phyloP scores from a whole-genome alignment of 192 early-diverging fungal species.

The Dissophora globulifera region DNA sequence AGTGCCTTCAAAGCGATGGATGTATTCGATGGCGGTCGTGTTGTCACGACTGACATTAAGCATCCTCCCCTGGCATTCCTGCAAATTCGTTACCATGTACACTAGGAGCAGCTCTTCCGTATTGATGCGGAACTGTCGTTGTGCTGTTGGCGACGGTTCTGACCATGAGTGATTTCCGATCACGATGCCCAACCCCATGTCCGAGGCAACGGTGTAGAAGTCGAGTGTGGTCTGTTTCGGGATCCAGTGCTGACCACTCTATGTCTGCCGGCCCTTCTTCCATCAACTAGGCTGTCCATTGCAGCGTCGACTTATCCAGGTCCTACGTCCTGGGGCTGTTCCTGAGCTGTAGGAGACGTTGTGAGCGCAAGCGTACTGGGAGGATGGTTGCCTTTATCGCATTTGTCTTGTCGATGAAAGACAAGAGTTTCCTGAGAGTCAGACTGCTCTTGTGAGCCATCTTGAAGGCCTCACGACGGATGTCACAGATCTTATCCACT shows the following conservation, averaged over 20 bases:
- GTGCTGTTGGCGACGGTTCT: conserved; percentile 10
- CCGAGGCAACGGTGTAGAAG: conserved; percentile 31
- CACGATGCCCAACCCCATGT: conserved; percentile 24
- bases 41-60: too few relatives aligned
- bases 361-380: conserved; percentile 33
- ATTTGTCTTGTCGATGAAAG: conserved; percentile 19
- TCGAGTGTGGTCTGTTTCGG: conserved; percentile 8
- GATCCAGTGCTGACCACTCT: conserved; percentile 24
- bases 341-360: conserved; percentile 30
- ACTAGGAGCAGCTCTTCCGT: conserved; percentile 7
- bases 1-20: conserved; percentile 22
- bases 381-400: conserved; percentile 29
- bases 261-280: background rate
- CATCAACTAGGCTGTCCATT: conserved; percentile 2
- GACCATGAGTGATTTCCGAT: background rate
- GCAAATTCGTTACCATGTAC: background rate
- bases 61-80: conserved; percentile 15
- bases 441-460: conserved; percentile 17
- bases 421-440: conserved; percentile 17
- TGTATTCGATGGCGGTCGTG: too few relatives aligned
- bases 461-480: conserved; percentile 27
- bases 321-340: conserved; percentile 11
- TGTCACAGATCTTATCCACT: conserved; percentile 23
- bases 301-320: background rate
- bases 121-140: conserved; percentile 21